Evolutionary conservation across 2,329 filamentous ascomycete species (phyloP).

Genomic region (Fusarium hostae): DNA sequence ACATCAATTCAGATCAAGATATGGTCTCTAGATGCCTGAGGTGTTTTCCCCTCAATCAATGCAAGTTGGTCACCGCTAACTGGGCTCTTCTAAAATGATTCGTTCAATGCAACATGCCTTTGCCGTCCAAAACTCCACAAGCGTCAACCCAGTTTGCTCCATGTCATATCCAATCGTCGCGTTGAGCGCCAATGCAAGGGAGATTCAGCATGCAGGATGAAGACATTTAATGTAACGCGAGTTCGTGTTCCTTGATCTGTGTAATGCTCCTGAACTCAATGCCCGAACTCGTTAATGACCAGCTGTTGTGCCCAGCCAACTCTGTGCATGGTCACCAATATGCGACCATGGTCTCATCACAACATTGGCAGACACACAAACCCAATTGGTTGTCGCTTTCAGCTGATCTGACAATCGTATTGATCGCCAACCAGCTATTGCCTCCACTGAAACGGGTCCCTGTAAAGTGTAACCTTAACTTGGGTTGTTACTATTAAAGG

Average conservation of each 20-base stretch:
- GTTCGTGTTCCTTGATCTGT: neutral
- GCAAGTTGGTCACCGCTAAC: constrained; percentile 32
- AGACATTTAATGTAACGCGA: neutral
- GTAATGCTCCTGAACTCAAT: neutral
- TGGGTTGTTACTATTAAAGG: constrained; percentile 38
- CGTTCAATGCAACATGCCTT: constrained; percentile 8
- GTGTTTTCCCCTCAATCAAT: constrained; percentile 22
- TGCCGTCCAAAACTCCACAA: constrained; percentile 27
- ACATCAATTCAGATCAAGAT: neutral
- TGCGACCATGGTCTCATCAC: constrained; percentile 38
- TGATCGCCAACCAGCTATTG: constrained; percentile 18
- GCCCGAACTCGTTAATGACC: neutral
- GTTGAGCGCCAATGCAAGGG: constrained; percentile 40
- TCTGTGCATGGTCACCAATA: constrained; percentile 21
- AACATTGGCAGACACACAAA: neutral
- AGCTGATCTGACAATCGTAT: constrained; percentile 23
- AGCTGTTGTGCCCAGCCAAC: neutral
- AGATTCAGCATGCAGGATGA: constrained; percentile 13
- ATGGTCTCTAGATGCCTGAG: constrained; percentile 18
- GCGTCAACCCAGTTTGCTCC: constrained; percentile 21
- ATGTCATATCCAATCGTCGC: constrained; percentile 37
- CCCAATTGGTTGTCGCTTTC: constrained; percentile 22
- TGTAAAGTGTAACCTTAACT: constrained; percentile 12
- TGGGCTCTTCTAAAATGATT: constrained; percentile 21
- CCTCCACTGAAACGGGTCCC: constrained; percentile 7